Evolutionary conservation across 345 rosid genomes (phyloP).

Genomic region (Combretum micranthum): DNA sequence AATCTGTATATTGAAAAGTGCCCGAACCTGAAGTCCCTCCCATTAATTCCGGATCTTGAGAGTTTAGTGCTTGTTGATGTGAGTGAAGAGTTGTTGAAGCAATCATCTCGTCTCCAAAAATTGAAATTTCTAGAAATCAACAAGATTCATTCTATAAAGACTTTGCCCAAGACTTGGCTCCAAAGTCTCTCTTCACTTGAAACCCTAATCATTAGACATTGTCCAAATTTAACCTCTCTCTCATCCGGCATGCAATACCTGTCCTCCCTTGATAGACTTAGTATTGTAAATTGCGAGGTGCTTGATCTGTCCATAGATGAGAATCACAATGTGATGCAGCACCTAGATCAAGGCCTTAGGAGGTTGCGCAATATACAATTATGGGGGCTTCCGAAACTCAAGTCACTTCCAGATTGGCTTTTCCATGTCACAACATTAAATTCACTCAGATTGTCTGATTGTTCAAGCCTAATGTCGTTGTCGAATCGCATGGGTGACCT

Average conservation of each 20-base stretch:
- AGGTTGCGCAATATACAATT: no score
- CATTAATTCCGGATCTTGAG: neutral
- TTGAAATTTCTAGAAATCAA: neutral
- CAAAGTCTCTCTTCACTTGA: neutral
- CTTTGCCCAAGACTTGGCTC: neutral
- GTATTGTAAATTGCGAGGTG: slow-evolving; percentile 2
- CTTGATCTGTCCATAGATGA: slow-evolving; percentile 6
- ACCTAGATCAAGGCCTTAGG: no score
- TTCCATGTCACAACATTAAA: neutral
- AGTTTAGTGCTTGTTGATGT: neutral
- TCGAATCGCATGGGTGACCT: no score
- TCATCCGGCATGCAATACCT: slow-evolving; percentile 8
- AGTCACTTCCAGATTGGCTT: neutral
- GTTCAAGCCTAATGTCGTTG: neutral
- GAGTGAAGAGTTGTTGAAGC: neutral
- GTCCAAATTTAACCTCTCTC: slow-evolving; percentile 1
- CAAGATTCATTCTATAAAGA: slow-evolving; percentile 2
- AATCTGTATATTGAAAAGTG: neutral
- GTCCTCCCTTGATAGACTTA: slow-evolving; percentile 2
- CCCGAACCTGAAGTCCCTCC: neutral
- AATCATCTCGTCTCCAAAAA: neutral
- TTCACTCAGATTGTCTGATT: neutral
- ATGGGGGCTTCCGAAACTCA: neutral
- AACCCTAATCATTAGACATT: neutral
- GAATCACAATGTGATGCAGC: no score